phyloP scores from a whole-genome alignment of 1,139 yeast species.

The Nakaseomyces bracarensis region DNA sequence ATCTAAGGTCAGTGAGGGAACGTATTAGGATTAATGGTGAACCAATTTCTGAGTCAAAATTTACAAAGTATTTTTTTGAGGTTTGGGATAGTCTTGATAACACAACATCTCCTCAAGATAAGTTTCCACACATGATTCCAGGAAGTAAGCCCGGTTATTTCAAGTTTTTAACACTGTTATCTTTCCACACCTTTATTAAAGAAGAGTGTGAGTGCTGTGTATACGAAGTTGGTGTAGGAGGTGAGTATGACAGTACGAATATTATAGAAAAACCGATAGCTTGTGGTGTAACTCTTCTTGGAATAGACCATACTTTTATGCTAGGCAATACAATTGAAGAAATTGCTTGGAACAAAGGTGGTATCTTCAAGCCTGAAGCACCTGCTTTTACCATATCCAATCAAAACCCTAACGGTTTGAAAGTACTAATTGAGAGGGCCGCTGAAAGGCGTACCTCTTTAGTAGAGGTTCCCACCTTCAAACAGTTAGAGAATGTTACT shows the following conservation, averaged over 20 bases:
- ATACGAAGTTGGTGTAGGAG: conserved; percentile 97
- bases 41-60: conserved; percentile 72
- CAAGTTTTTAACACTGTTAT: conserved; percentile 77
- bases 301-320: conserved; percentile 87
- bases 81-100: conserved; percentile 75
- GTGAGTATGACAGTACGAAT: conserved; percentile 92
- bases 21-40: conserved; percentile 80
- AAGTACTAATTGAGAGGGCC: conserved; percentile 55
- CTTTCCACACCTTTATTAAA: conserved; percentile 80
- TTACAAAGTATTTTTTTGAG: conserved; percentile 84
- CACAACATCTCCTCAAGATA: conserved; percentile 46
- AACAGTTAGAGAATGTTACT: conserved; percentile 36
- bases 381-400: conserved; percentile 60
- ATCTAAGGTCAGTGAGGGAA: conserved; percentile 85
- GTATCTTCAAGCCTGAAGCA: conserved; percentile 66
- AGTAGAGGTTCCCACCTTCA: conserved; percentile 42
- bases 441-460: conserved; percentile 49
- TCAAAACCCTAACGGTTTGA: conserved; percentile 48
- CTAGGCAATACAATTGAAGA: conserved; percentile 82
- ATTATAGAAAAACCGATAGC: conserved; percentile 71
- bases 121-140: conserved; percentile 66
- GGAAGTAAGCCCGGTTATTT: conserved; percentile 87
- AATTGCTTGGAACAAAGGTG: conserved; percentile 95
- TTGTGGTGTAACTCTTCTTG: conserved; percentile 79
- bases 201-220: conserved; percentile 91